Conservation (phyloP, 805 yeast species). For the Candida xyloterini region DNA sequence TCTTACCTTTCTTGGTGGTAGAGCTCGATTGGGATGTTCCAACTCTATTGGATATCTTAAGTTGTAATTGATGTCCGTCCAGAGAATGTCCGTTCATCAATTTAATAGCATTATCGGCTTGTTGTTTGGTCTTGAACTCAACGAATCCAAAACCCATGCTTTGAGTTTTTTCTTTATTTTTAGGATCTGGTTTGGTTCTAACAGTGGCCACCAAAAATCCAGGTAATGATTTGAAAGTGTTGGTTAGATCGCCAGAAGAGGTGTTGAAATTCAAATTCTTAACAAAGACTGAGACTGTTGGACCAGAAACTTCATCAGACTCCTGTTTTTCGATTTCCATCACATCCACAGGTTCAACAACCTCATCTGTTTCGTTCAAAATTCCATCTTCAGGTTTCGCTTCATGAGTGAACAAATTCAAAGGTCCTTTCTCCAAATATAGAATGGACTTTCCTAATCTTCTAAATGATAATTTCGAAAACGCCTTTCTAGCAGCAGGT, state of each 20-base stretch:
- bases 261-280: constrained; percentile 91
- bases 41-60: constrained; percentile 79
- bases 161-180: constrained; percentile 56
- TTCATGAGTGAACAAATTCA: constrained; percentile 65
- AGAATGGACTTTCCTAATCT: constrained; percentile 83
- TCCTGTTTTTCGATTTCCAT: constrained; percentile 19
- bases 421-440: constrained; percentile 93
- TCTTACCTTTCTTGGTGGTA: constrained; percentile 36
- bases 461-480: constrained; percentile 80
- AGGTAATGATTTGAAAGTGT: constrained; percentile 62
- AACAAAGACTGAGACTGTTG: constrained; percentile 84
- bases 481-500: constrained; percentile 85
- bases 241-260: constrained; percentile 51
- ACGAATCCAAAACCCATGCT: constrained; percentile 99
- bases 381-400: constrained; percentile 34
- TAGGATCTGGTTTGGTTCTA: constrained; percentile 85
- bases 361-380: constrained; percentile 34
- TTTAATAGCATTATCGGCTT: constrained; percentile 73
- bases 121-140: constrained; percentile 75
- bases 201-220: constrained; percentile 84
- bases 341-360: constrained; percentile 25
- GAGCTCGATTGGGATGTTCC: constrained; percentile 41
- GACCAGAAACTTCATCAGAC: constrained; percentile 49
- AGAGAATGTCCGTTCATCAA: constrained; percentile 72
- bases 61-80: constrained; percentile 86